Evolutionary conservation across 352 stramenopile species (phyloP).

Genomic region (Phytophthora litchii): DNA sequence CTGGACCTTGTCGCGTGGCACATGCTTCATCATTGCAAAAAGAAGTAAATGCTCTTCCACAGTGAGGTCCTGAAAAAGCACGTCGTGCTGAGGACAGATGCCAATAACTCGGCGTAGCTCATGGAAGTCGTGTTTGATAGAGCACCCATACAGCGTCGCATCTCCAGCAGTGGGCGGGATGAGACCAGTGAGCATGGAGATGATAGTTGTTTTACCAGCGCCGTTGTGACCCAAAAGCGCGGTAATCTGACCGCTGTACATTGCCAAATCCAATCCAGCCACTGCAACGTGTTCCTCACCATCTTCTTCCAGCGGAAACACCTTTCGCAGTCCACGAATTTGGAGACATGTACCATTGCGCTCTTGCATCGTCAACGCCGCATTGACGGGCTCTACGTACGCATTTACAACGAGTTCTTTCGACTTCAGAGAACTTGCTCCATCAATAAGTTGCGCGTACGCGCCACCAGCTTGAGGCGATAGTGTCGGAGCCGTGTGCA

Average conservation of each 20-base stretch:
- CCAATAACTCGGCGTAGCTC: constrained; percentile 92
- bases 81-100: constrained; percentile 97
- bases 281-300: constrained; percentile 84
- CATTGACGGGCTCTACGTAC: constrained; percentile 50
- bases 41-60: constrained; percentile 95
- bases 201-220: constrained; percentile 92
- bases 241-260: constrained; percentile 94
- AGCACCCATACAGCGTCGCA: constrained; percentile 74
- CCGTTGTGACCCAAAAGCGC: constrained; percentile 89
- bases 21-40: constrained; percentile 92
- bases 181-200: constrained; percentile 93
- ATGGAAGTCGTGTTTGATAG: constrained; percentile 79
- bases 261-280: constrained; percentile 79
- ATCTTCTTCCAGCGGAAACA: constrained; percentile 63
- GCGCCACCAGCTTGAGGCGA: constrained; percentile 31
- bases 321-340: constrained; percentile 54
- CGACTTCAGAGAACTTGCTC: neutral
- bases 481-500: neutral
- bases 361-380: constrained; percentile 47
- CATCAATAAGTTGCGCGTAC: constrained; percentile 23
- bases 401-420: neutral
- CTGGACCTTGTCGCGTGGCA: constrained; percentile 56
- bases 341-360: constrained; percentile 46
- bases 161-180: constrained; percentile 66
- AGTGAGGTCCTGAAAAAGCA: constrained; percentile 94